Percentiles rank a stretch among this genome's conserved stretches.
phyloP scores from a whole-genome alignment of 78 protist species.

The Dictyostelium capitatum region DNA sequence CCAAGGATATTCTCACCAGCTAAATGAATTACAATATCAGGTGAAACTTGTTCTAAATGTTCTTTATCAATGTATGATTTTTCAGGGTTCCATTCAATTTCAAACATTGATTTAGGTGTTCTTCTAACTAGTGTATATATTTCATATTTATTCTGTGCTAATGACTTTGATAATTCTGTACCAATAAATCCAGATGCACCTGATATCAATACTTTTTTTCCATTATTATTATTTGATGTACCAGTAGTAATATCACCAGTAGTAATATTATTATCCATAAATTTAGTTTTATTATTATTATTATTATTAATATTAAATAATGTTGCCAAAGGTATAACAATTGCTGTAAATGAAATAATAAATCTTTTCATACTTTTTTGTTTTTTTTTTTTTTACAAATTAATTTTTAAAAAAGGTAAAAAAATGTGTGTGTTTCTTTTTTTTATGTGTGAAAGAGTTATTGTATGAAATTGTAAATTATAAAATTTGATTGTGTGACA shows the following conservation, averaged over 20 bases:
- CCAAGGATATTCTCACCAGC: constrained; percentile 52
- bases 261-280: neutral
- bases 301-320: neutral
- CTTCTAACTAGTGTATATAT: constrained; percentile 40
- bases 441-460: too few species aligned
- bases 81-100: constrained; percentile 76
- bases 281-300: neutral
- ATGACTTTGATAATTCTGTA: neutral
- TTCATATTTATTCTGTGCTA: neutral
- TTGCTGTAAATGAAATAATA: too few species aligned
- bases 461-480: too few species aligned
- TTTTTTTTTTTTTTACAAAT: too few species aligned
- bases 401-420: too few species aligned
- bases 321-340: too few species aligned
- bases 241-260: neutral
- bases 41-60: constrained; percentile 20
- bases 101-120: neutral
- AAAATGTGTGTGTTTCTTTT: too few species aligned
- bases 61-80: constrained; percentile 23
- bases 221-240: neutral
- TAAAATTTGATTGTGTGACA: too few species aligned
- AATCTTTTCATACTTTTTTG: too few species aligned
- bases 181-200: constrained; percentile 73
- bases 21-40: constrained; percentile 45
- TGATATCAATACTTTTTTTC: constrained; percentile 39